Base-by-base conservation (phyloP, 2,329 filamentous ascomycete species). In the Rachicladosporium sp. region DNA sequence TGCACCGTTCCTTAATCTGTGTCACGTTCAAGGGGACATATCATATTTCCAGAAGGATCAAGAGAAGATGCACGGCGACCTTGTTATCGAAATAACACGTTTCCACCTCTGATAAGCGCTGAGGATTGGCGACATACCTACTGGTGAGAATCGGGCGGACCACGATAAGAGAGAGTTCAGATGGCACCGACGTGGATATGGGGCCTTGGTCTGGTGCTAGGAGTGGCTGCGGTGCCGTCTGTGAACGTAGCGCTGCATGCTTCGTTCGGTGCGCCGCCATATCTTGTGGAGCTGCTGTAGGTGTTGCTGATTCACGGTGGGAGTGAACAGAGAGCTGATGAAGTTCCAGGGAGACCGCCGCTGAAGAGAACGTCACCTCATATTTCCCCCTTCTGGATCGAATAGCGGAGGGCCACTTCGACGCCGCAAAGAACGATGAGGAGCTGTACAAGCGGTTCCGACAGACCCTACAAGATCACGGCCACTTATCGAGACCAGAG, bases 341-440 rank as follows among this genome's bases (percentile, higher is more conserved):
- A 8, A n/a, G 35, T n/a, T 30, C 29, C 48, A 96, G 91, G 58
- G 91, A 98, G 65, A 93, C 91, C 37, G 89, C 89, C 9, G 88
- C 87, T 12, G 79, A 83, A 54, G 91, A 98, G 58, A 94, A 95
- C 60, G 67, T 78, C 5, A 84, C 83, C 1, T 76, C 82, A 11
- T 98, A 96, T 63, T 95, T 91, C 52, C 84, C 88, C 6, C 71
- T 98, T 23, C 83, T 98, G 50, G 88, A 96, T 59, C 83, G 82
- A 50, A 81, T 98, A 53, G 84, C 89, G 36, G 74, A 82, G 43
- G 89, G 88, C 37, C 70, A 80, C 55, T 95, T 98, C 56, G 68
- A 75, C 41, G 66, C 76, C 36, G 69, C 75, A 10, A 66, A 67
- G 9, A 87, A 85, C 2, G 87, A 96, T 50, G 70, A 82, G 55